Conservation (phyloP, 371 early-diverging fungal species). For the Synchytrium microbalum region DNA sequence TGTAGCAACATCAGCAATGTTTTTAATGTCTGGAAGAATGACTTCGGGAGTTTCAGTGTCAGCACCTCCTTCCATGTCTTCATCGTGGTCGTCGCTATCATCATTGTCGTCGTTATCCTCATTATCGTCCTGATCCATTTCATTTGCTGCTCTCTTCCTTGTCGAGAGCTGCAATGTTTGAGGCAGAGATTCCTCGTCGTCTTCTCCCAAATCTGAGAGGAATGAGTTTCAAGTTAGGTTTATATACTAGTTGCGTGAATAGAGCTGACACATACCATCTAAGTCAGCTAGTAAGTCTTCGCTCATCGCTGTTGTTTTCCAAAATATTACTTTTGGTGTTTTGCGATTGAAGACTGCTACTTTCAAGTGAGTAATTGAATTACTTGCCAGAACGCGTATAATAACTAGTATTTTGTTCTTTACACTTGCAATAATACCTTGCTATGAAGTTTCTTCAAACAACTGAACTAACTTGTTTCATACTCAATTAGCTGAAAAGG, state of each 20-base stretch:
- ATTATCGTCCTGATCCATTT: conserved; percentile 10
- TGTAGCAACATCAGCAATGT: conserved; percentile 13
- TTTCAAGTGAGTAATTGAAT: too few relatives aligned
- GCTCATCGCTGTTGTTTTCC: background rate
- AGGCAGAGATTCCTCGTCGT: conserved; percentile 7
- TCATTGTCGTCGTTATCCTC: conserved; percentile 18
- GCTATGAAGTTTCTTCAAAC: too few relatives aligned
- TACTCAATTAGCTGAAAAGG: too few relatives aligned
- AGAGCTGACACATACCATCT: conserved; percentile 31
- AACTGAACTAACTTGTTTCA: too few relatives aligned
- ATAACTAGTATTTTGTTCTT: too few relatives aligned
- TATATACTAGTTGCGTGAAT: too few relatives aligned
- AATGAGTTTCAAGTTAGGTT: too few relatives aligned
- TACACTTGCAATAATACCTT: too few relatives aligned
- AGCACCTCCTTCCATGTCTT: background rate
- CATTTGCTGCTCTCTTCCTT: conserved; percentile 5
- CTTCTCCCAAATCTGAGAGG: conserved; percentile 12
- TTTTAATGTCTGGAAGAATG: conserved; percentile 1
- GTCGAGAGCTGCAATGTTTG: background rate
- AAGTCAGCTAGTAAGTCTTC: conserved; percentile 33
- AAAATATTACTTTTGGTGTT: too few relatives aligned
- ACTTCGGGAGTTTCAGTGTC: conserved; percentile 7
- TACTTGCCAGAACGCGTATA: too few relatives aligned
- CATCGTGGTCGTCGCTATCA: conserved; percentile 12
- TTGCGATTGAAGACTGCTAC: too few relatives aligned